phyloP scores from a whole-genome alignment of 2,329 filamentous ascomycete genomes.

The Clonostachys solani region DNA sequence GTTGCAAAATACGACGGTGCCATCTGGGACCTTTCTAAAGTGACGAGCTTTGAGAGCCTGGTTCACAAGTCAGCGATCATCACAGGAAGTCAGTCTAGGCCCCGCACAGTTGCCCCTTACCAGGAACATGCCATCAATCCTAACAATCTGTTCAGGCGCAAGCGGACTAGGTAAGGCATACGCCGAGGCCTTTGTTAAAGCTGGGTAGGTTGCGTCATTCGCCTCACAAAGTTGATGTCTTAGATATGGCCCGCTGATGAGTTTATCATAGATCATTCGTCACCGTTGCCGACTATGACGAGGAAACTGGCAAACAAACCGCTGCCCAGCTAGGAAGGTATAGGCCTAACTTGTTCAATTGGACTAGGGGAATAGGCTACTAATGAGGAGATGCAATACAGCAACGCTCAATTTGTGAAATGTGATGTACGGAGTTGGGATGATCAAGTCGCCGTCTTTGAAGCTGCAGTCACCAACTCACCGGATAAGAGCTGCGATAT shows the following conservation, averaged over 20 bases:
- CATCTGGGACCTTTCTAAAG: too few relatives aligned
- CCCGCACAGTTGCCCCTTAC: too few relatives aligned
- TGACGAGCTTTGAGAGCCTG: too few relatives aligned
- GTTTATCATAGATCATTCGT: neutral
- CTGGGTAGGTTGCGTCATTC: neutral
- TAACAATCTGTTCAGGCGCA: neutral
- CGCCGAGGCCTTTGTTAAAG: neutral
- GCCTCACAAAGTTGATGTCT: too few relatives aligned
- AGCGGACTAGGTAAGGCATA: neutral
- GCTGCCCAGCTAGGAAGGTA: neutral
- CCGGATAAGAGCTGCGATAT: slow-evolving; percentile 33
- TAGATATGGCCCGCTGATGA: neutral
- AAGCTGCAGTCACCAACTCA: slow-evolving; percentile 26
- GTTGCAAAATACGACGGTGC: too few relatives aligned
- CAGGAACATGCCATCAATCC: too few relatives aligned
- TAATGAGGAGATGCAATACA: neutral
- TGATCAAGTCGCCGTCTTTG: slow-evolving; percentile 32
- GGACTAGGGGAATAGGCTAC: neutral
- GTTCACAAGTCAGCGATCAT: too few relatives aligned
- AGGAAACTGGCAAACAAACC: neutral
- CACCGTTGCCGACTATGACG: neutral
- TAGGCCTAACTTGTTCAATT: neutral
- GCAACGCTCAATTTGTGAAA: slow-evolving; percentile 20
- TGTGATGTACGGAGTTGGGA: slow-evolving; percentile 38
- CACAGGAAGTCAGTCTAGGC: too few relatives aligned